Conservation (phyloP, 2,329 filamentous ascomycete genomes). For the Aspergillus aculeatus region DNA sequence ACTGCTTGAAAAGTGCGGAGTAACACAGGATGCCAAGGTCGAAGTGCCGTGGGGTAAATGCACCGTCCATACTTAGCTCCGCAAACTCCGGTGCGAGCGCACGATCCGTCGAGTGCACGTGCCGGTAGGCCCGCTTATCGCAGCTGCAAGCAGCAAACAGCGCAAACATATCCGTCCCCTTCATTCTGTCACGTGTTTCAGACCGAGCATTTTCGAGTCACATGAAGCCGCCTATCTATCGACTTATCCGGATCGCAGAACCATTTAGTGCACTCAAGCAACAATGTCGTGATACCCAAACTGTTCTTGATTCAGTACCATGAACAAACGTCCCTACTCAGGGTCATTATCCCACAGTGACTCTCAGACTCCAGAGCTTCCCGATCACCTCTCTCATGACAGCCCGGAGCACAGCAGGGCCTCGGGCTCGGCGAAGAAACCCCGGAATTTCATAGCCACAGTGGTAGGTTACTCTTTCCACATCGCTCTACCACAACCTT, state of each 20-base stretch:
- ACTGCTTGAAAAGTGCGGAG: no score
- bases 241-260: background rate
- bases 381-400: slow-evolving; percentile 37
- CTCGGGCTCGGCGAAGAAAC: slow-evolving; percentile 30
- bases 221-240: background rate
- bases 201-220: background rate
- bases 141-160: background rate
- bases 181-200: background rate
- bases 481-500: background rate
- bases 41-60: background rate
- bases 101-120: background rate
- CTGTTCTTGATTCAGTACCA: slow-evolving; percentile 30
- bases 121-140: background rate
- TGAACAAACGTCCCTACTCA: slow-evolving; percentile 39
- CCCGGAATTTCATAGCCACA: slow-evolving; percentile 41
- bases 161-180: background rate
- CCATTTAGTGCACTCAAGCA: background rate
- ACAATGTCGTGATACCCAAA: background rate
- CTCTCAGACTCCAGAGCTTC: slow-evolving; percentile 28
- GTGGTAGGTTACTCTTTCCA: slow-evolving; percentile 27
- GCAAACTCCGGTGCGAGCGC: background rate
- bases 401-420: slow-evolving; percentile 31
- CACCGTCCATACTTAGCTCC: background rate
- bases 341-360: slow-evolving; percentile 29
- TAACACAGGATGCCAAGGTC: no score